phyloP scores from a whole-genome alignment of 768 basidiomycete species.

The Pulveroboletus sp. region DNA sequence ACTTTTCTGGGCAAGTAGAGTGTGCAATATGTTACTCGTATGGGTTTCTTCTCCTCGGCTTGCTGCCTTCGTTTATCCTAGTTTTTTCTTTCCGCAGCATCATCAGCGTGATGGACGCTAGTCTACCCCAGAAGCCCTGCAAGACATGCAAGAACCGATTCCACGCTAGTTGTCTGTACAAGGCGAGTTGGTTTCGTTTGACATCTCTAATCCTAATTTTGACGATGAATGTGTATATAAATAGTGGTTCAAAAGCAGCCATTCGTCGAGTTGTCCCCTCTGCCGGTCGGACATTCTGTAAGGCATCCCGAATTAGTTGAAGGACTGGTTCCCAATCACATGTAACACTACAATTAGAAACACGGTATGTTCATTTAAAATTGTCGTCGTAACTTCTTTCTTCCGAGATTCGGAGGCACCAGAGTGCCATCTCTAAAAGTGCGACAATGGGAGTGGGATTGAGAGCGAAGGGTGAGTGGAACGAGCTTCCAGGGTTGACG shows the following conservation, averaged over 20 bases:
- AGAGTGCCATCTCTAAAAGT: neutral
- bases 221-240: neutral
- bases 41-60: slow-evolving; percentile 2
- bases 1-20: slow-evolving; percentile 94
- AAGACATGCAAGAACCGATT: slow-evolving; percentile 93
- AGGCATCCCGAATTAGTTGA: neutral
- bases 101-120: slow-evolving; percentile 85
- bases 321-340: neutral
- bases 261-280: slow-evolving; percentile 87
- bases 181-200: slow-evolving; percentile 42
- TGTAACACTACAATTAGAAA: neutral
- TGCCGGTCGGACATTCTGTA: slow-evolving; percentile 81
- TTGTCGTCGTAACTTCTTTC: neutral
- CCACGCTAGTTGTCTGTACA: slow-evolving; percentile 89
- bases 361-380: neutral
- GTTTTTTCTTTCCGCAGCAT: slow-evolving; percentile 52
- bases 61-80: neutral
- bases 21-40: slow-evolving; percentile 98
- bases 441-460: too few species aligned
- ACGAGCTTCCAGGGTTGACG: too few species aligned
- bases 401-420: neutral
- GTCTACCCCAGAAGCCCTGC: slow-evolving; percentile 86
- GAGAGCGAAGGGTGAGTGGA: neutral
- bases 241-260: slow-evolving; percentile 87
- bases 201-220: neutral